Percentiles rank a stretch among this genome's conserved stretches.
Conservation (phyloP, 176 grass and related monocot species). For the Ananas comosus region DNA sequence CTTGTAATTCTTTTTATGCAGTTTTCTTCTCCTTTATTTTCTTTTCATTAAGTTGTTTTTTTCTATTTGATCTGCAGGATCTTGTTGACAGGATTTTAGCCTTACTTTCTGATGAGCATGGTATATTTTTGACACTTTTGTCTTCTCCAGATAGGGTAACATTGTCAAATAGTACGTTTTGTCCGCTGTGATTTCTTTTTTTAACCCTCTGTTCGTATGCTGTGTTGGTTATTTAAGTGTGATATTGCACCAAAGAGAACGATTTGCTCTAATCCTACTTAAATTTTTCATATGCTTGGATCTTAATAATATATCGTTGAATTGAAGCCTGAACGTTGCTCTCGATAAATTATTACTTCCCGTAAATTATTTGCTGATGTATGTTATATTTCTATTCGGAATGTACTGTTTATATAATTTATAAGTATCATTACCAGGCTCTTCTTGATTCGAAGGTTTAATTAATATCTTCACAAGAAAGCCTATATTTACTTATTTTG, state of each 20-base stretch:
- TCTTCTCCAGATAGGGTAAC: background rate
- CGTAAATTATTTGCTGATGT: background rate
- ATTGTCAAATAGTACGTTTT: background rate
- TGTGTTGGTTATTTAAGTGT: background rate
- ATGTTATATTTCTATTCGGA: background rate
- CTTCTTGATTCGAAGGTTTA: background rate
- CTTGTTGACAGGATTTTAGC: constrained; percentile 49
- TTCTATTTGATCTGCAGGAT: constrained; percentile 36
- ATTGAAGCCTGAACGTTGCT: background rate
- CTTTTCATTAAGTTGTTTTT: constrained; percentile 11
- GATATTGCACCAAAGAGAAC: background rate
- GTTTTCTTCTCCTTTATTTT: constrained; percentile 4
- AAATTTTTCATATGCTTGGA: background rate
- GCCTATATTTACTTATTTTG: too few species aligned
- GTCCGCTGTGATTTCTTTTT: background rate
- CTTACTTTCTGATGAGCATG: constrained; percentile 39
- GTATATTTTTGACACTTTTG: constrained; percentile 24
- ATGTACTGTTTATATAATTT: background rate
- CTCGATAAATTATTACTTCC: background rate
- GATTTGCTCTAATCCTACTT: background rate
- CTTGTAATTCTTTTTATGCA: constrained; percentile 6
- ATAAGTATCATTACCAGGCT: background rate
- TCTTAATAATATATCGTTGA: background rate
- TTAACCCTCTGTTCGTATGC: background rate
- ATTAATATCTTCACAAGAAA: too few species aligned